Evolutionary conservation across 345 rosid species (phyloP).

Genomic region (Euphorbia lathyris): DNA sequence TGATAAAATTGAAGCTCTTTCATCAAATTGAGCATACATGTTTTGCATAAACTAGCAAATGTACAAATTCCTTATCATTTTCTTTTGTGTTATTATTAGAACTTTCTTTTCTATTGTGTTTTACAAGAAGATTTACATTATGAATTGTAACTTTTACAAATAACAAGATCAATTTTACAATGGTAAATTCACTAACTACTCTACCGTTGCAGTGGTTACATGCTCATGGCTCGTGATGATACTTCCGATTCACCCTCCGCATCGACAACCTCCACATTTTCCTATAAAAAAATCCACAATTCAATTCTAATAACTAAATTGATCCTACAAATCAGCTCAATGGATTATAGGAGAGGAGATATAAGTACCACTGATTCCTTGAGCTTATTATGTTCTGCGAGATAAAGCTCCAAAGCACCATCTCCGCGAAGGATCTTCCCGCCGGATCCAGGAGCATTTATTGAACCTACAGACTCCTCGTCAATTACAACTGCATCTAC

Average conservation of each 20-base stretch:
- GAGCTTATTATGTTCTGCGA: constrained; percentile 38
- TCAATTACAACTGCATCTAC: constrained; percentile 84
- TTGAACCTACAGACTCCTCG: constrained; percentile 65
- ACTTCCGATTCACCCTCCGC: constrained; percentile 50
- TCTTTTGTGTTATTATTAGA: constrained; percentile 8
- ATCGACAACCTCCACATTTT: constrained; percentile 32
- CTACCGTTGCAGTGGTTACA: constrained; percentile 36
- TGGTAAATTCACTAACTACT: neutral
- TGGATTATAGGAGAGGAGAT: neutral
- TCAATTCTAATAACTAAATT: neutral
- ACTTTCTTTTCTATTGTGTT: constrained; percentile 24
- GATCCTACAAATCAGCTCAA: no score
- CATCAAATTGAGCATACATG: neutral
- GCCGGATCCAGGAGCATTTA: constrained; percentile 55
- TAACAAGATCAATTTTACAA: constrained; percentile 21
- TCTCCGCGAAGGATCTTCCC: constrained; percentile 79
- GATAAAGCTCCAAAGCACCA: constrained; percentile 60
- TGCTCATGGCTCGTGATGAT: constrained; percentile 66
- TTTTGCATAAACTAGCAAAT: neutral
- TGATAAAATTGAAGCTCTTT: no score
- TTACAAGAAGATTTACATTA: constrained; percentile 37
- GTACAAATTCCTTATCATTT: neutral
- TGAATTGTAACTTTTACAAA: constrained; percentile 32
- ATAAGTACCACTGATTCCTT: constrained; percentile 48
- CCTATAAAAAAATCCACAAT: constrained; percentile 26